Evolutionary conservation across 495 filamentous ascomycete genomes (phyloP).

Genomic region (Penicillium crystallinum): DNA sequence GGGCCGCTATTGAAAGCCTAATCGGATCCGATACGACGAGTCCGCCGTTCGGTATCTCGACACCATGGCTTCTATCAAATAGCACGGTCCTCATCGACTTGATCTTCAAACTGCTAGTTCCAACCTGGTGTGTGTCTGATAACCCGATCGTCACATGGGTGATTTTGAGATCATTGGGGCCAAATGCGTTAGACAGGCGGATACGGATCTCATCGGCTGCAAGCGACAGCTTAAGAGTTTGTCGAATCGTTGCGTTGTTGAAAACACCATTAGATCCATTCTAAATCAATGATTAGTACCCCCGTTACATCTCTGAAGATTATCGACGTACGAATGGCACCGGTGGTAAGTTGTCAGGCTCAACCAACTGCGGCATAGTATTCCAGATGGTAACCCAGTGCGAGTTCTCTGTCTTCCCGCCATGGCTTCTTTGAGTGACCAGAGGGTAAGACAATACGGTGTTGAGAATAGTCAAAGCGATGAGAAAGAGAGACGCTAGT

Average conservation of each 20-base stretch:
- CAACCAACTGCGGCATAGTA: conserved; percentile 61
- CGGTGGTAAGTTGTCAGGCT: conserved; percentile 56
- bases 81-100: conserved; percentile 42
- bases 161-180: conserved; percentile 55
- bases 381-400: conserved; percentile 66
- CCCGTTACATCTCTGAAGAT: neutral
- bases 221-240: conserved; percentile 59
- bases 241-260: conserved; percentile 57
- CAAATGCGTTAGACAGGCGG: conserved; percentile 65
- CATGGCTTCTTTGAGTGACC: neutral
- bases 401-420: neutral
- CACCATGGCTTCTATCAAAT: conserved; percentile 42
- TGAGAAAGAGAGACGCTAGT: neutral
- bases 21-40: conserved; percentile 61
- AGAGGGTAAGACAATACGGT: neutral
- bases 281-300: neutral
- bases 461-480: neutral
- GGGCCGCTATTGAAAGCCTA: conserved; percentile 43
- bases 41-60: conserved; percentile 53
- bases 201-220: conserved; percentile 51
- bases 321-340: conserved; percentile 49
- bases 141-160: conserved; percentile 54
- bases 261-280: conserved; percentile 25
- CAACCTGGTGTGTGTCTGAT: conserved; percentile 45
- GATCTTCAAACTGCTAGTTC: conserved; percentile 26